Conservation (phyloP, 306 rosid species). For the Pyrus betulifolia region DNA sequence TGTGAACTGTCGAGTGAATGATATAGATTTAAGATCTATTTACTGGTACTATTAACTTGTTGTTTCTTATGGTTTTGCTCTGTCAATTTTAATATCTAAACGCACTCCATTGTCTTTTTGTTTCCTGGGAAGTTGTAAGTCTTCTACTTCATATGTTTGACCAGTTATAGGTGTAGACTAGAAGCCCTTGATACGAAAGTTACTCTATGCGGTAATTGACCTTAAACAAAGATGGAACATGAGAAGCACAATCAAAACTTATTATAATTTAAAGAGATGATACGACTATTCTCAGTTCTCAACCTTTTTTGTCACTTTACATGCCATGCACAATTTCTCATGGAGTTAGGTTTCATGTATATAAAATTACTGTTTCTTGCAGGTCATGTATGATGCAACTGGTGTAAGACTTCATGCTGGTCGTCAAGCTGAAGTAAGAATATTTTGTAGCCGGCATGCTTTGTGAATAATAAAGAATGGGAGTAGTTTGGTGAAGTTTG, state of each 20-base stretch:
- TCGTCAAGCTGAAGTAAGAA: slow-evolving; percentile 46
- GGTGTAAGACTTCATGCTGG: slow-evolving; percentile 51
- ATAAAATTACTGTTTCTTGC: slow-evolving; percentile 3
- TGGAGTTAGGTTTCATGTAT: neutral
- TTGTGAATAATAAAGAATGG: neutral
- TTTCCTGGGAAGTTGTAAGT: neutral
- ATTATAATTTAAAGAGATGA: neutral
- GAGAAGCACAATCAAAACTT: neutral
- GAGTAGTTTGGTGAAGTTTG: neutral
- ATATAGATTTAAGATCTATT: neutral
- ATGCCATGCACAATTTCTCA: neutral
- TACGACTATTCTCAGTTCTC: neutral
- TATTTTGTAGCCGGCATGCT: neutral
- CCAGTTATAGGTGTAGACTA: neutral
- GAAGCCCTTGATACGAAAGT: neutral
- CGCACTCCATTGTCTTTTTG: neutral
- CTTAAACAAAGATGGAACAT: neutral
- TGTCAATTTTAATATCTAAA: neutral
- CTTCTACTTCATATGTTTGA: neutral
- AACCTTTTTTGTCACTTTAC: neutral
- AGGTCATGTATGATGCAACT: slow-evolving; percentile 52
- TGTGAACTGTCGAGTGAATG: neutral
- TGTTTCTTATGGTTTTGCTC: neutral
- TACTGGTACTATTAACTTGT: neutral
- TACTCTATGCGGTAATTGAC: neutral